Conservation (phyloP, 345 rosid genomes). For the Cardamine chenopodiifolia region DNA sequence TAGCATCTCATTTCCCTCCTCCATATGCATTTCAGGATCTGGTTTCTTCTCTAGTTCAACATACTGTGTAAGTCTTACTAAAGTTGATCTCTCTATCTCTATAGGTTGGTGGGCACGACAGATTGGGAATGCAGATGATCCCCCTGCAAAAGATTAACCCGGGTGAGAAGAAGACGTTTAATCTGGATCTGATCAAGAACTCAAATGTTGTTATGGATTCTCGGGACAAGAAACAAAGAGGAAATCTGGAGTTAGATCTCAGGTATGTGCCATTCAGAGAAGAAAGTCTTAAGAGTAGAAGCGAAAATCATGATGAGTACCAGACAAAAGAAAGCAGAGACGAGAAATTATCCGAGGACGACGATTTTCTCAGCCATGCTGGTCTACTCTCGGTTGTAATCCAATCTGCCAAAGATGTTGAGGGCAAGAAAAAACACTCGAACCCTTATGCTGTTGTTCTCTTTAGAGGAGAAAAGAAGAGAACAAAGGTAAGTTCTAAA, state of each 20-base stretch:
- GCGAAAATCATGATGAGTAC: slow-evolving; percentile 31
- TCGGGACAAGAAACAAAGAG: slow-evolving; percentile 59
- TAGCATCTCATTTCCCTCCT: slow-evolving; percentile 1
- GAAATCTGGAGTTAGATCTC: slow-evolving; percentile 58
- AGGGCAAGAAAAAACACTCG: slow-evolving; percentile 57
- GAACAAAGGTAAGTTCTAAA: slow-evolving; percentile 58
- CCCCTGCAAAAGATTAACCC: slow-evolving; percentile 57
- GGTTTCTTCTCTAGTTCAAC: slow-evolving; percentile 5
- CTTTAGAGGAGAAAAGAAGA: slow-evolving; percentile 70
- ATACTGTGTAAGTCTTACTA: not conserved
- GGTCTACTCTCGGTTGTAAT: slow-evolving; percentile 68
- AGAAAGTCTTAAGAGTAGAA: slow-evolving; percentile 50
- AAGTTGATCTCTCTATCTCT: not conserved
- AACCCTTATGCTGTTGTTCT: slow-evolving; percentile 68
- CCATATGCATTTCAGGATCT: not conserved
- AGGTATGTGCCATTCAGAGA: slow-evolving; percentile 67
- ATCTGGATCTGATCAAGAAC: slow-evolving; percentile 67
- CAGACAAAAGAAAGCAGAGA: slow-evolving; percentile 43
- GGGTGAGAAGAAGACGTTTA: slow-evolving; percentile 54
- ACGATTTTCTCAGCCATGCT: slow-evolving; percentile 48
- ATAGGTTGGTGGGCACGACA: slow-evolving; percentile 77
- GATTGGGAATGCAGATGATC: slow-evolving; percentile 71
- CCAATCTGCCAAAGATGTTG: slow-evolving; percentile 70
- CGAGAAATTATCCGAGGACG: slow-evolving; percentile 43
- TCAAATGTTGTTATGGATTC: slow-evolving; percentile 49